Conservation (phyloP, 1,284 basidiomycete species). For the Ganoderma boninense region DNA sequence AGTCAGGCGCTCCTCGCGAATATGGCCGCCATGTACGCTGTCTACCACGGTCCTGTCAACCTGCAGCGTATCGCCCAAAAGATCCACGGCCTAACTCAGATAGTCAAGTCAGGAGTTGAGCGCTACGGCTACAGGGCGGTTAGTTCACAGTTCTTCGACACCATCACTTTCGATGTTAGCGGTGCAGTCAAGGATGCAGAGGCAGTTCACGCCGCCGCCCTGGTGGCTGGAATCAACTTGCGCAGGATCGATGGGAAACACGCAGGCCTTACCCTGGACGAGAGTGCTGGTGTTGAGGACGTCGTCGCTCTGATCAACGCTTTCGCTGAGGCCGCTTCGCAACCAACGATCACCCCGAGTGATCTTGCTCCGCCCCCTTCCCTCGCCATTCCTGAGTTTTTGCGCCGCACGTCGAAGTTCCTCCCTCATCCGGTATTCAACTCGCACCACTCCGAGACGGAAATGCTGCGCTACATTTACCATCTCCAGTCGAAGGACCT, state of each 20-base stretch:
- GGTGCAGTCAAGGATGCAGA: conserved; percentile 66
- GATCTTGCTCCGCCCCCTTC: conserved; percentile 50
- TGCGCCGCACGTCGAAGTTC: conserved; percentile 80
- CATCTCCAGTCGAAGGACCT: conserved; percentile 95
- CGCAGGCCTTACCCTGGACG: conserved; percentile 93
- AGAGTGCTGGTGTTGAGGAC: conserved; percentile 83
- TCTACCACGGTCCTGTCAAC: conserved; percentile 95
- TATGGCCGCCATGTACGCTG: conserved; percentile 97
- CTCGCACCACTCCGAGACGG: conserved; percentile 95
- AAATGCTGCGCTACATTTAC: conserved; percentile 97
- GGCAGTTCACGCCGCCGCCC: conserved; percentile 76
- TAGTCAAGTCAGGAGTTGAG: conserved; percentile 79
- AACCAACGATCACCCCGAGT: conserved; percentile 50
- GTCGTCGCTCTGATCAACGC: conserved; percentile 84
- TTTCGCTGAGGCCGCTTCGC: conserved; percentile 71
- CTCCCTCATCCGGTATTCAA: conserved; percentile 94
- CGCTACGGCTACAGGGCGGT: conserved; percentile 75
- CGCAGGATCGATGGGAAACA: conserved; percentile 80
- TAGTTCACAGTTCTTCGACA: conserved; percentile 90
- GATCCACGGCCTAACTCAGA: conserved; percentile 89
- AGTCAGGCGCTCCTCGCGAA: conserved; percentile 95
- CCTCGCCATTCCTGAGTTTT: conserved; percentile 59
- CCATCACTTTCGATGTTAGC: conserved; percentile 86
- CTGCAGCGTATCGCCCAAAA: conserved; percentile 88
- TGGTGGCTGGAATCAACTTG: conserved; percentile 83